These are phyloP conservation scores for Hippophae gyantsensis DNA, from an alignment of 306 rosid species.

Conservation along the genomic window DNA sequence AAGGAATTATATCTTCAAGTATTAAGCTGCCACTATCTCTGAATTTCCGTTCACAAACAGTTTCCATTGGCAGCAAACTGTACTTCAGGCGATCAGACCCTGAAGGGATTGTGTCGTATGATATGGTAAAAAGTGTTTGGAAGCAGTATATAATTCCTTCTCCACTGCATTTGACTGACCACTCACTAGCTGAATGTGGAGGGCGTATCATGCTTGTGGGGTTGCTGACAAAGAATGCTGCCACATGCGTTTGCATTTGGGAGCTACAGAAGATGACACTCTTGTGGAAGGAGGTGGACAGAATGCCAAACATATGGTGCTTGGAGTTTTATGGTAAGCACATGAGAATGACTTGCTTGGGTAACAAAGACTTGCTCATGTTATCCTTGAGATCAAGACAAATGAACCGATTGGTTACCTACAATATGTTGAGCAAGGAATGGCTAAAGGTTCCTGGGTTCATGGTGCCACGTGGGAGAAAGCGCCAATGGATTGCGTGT, in stretches of 20 bases:
- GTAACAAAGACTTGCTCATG: constrained; percentile 90
- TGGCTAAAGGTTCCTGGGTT: constrained; percentile 83
- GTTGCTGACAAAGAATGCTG: constrained; percentile 72
- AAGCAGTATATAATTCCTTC: constrained; percentile 60
- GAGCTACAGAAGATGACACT: constrained; percentile 95
- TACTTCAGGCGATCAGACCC: constrained; percentile 75
- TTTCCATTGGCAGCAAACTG: constrained; percentile 45
- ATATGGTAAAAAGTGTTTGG: constrained; percentile 59
- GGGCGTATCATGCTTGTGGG: constrained; percentile 84
- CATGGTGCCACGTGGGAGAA: constrained; percentile 50
- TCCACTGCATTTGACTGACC: constrained; percentile 60
- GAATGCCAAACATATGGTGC: constrained; percentile 99
- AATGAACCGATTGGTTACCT: constrained; percentile 62
- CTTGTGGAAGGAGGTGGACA: constrained; percentile 99
- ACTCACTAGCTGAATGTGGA: constrained; percentile 62
- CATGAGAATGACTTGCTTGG: constrained; percentile 86
- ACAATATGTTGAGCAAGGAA: constrained; percentile 51
- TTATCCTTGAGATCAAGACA: constrained; percentile 64
- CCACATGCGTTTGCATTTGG: constrained; percentile 90
- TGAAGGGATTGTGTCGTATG: constrained; percentile 70
- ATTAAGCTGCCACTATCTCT: constrained; percentile 50
- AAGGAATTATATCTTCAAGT: constrained; percentile 43
- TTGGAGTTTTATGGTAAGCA: constrained; percentile 96
- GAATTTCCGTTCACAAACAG: constrained; percentile 52
- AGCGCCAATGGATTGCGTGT: constrained; percentile 56